phyloP scores from a whole-genome alignment of 225 moss, liverwort and hornwort genomes.

The Polytrichum commune region DNA sequence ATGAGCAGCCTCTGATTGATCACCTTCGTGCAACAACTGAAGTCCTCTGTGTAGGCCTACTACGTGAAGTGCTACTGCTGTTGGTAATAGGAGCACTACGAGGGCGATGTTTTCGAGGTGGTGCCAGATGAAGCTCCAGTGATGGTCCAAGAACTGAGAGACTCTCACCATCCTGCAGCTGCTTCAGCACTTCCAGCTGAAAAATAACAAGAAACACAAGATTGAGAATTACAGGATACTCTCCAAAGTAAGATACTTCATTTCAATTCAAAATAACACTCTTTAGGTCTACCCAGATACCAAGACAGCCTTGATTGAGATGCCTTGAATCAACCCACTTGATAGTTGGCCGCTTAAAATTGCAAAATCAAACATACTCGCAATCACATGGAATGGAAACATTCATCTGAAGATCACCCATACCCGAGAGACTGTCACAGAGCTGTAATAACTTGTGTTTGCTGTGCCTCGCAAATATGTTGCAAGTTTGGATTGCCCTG shows the following conservation, averaged over 20 bases:
- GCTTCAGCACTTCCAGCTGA: conserved; percentile 78
- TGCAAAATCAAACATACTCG: too few species aligned
- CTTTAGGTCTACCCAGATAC: too few species aligned
- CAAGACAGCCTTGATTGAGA: too few species aligned
- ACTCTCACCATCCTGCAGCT: conserved; percentile 66
- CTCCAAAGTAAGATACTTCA: too few species aligned
- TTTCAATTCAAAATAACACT: too few species aligned
- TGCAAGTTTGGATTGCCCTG: conserved; percentile 16
- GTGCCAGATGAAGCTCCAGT: conserved; percentile 65
- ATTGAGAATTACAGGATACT: too few species aligned
- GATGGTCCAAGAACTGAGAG: conserved; percentile 66
- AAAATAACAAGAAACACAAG: conserved; percentile 25
- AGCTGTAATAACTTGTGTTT: conserved; percentile 23
- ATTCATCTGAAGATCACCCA: neutral
- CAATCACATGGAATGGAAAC: too few species aligned
- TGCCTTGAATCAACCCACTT: too few species aligned
- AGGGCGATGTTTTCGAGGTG: conserved; percentile 36
- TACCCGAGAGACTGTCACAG: conserved; percentile 43
- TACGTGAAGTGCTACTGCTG: conserved; percentile 32
- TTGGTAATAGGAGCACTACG: conserved; percentile 32
- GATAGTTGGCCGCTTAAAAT: too few species aligned
- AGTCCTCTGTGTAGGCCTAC: conserved; percentile 31
- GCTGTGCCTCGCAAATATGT: conserved; percentile 35
- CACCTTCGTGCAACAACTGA: conserved; percentile 29
- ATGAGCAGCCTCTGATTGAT: conserved; percentile 1